These are phyloP conservation scores for Colletotrichum sp. DNA, from an alignment of 2,329 filamentous ascomycete genomes.

Conservation along the genomic window DNA sequence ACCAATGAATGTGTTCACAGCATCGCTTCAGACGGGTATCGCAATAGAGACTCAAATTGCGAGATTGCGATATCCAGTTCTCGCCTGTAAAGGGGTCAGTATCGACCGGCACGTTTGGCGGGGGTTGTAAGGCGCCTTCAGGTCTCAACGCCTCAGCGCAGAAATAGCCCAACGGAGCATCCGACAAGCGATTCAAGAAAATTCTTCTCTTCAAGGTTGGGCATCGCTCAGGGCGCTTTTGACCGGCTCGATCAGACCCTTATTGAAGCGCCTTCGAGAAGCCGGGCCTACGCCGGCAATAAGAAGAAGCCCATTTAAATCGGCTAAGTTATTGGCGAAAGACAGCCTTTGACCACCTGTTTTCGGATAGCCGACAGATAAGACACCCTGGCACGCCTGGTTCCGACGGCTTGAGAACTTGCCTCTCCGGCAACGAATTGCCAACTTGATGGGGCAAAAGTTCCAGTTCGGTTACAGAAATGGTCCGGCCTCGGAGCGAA, in stretches of 20 bases:
- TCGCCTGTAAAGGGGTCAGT: background rate
- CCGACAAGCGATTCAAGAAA: background rate
- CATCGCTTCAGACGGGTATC: background rate
- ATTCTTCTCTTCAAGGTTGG: background rate
- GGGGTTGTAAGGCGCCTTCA: background rate
- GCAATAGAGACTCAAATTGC: background rate
- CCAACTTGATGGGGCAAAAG: background rate
- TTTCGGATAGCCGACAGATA: constrained; percentile 8
- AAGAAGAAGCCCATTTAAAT: background rate
- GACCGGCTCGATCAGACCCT: background rate
- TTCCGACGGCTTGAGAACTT: background rate
- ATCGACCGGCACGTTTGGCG: background rate
- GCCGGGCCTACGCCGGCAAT: constrained; percentile 1
- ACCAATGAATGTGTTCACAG: background rate
- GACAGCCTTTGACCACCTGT: background rate
- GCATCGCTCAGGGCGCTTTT: background rate
- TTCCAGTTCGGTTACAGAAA: background rate
- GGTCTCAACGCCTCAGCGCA: background rate
- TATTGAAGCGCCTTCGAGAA: background rate
- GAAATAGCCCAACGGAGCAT: background rate
- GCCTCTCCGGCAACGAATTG: background rate
- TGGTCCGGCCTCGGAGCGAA: constrained; percentile 3
- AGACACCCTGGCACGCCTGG: background rate
- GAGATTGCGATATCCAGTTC: background rate
- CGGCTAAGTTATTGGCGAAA: background rate